Percentiles rank a stretch among this genome's conserved stretches.
phyloP scores from a whole-genome alignment of 2,329 filamentous ascomycete species.

The Penicillium sp. region DNA sequence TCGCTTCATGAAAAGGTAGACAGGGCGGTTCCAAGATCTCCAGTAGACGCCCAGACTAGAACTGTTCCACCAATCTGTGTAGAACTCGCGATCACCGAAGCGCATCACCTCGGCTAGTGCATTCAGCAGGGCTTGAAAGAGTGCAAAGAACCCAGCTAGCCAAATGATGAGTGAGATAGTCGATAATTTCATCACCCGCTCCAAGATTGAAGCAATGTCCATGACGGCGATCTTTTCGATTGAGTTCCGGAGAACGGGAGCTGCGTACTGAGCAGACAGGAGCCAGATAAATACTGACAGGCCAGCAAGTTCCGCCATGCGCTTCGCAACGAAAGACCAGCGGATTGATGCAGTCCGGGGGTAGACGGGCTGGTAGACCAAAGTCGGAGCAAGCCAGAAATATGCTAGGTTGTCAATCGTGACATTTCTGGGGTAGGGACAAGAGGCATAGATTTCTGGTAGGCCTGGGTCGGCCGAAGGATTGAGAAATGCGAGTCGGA shows the following conservation, averaged over 20 bases:
- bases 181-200: constrained; percentile 87
- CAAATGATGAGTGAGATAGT: constrained; percentile 95
- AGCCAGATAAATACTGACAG: constrained; percentile 92
- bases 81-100: constrained; percentile 92
- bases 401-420: constrained; percentile 82
- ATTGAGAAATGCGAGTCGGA: constrained; percentile 83
- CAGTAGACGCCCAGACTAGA: constrained; percentile 81
- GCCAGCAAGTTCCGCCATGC: constrained; percentile 68
- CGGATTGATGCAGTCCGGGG: constrained; percentile 74
- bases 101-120: constrained; percentile 81
- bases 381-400: constrained; percentile 96
- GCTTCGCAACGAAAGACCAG: constrained; percentile 82
- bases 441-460: constrained; percentile 73
- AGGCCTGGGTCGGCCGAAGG: constrained; percentile 62
- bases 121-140: constrained; percentile 91
- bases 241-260: constrained; percentile 82
- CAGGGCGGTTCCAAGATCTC: constrained; percentile 96
- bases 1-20: constrained; percentile 92
- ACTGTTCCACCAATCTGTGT: constrained; percentile 97
- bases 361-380: constrained; percentile 96
- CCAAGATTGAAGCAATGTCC: constrained; percentile 73
- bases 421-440: constrained; percentile 87
- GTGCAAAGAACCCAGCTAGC: constrained; percentile 93
- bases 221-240: constrained; percentile 78
- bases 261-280: constrained; percentile 86